These are phyloP conservation scores for Scheffersomyces ergatensis DNA, from an alignment of 805 yeast species.

Conservation along the genomic window DNA sequence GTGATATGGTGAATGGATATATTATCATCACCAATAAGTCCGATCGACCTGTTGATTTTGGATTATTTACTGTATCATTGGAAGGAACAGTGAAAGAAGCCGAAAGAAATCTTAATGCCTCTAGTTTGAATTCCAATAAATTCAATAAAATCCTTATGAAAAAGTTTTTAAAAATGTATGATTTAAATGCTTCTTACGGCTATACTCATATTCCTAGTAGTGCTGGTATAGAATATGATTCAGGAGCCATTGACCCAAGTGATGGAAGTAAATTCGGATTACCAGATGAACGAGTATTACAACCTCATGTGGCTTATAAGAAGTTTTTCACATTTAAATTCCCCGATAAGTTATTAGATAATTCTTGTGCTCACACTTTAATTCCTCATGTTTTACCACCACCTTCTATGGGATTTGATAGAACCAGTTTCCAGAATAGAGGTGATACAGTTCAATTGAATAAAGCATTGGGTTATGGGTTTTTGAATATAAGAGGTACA, in stretches of 20 bases:
- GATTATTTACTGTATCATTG: constrained; percentile 44
- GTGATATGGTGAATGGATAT: constrained; percentile 43
- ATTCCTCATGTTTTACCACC: constrained; percentile 41
- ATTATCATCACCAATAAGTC: constrained; percentile 49
- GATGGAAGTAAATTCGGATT: constrained; percentile 53
- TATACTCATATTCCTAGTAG: constrained; percentile 49
- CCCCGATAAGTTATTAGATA: constrained; percentile 53
- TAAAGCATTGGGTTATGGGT: constrained; percentile 54
- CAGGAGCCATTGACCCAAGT: constrained; percentile 39
- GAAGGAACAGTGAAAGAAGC: constrained; percentile 45
- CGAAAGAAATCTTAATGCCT: constrained; percentile 16
- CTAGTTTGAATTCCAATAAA: constrained; percentile 11
- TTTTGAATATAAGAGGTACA: constrained; percentile 46
- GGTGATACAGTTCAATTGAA: constrained; percentile 34
- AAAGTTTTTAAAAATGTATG: constrained; percentile 59
- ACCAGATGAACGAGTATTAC: constrained; percentile 45
- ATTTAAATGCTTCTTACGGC: constrained; percentile 55
- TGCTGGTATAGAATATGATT: constrained; percentile 46
- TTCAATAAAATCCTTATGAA: constrained; percentile 38
- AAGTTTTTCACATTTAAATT: constrained; percentile 59
- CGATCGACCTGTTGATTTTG: constrained; percentile 40
- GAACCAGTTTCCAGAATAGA: constrained; percentile 31
- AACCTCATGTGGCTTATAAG: constrained; percentile 50
- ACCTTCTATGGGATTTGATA: constrained; percentile 41
- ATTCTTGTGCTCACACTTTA: constrained; percentile 45